Evolutionary conservation across 371 early-diverging fungal genomes (phyloP), one percentile per base, ranked within the genome.

Genomic region (Apophysomyces elegans): DNA sequence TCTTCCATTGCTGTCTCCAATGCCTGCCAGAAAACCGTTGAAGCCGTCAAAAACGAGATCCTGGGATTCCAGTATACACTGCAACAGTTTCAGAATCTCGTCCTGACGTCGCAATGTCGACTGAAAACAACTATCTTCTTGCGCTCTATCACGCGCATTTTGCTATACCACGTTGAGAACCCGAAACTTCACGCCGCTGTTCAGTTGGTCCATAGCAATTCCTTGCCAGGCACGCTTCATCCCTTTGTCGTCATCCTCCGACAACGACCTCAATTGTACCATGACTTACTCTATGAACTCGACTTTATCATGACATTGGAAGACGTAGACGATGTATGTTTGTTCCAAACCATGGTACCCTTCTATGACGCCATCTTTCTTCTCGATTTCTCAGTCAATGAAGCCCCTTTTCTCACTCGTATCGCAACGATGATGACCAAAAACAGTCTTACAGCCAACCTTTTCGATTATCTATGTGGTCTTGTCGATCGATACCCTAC

Each of bases 1-100:
- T 67, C 77, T 2, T 45, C 67, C 5, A 79, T 81, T 62, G 79
- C 77, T 7, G 64, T 68, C 0, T 81, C 82, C 3, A 74, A 75
- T 56, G 67, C 70, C 12, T 81, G 82, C 56, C 68, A 72, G n/a
- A 72, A 66, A 43, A 60, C 79, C 14, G 56, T 71, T 11, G 37
- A 46, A n/a, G 43, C 56, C 37, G 68, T 72, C 9, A 14, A 64
- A 50, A 8, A 37, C 16, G 44, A 63, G 1, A 62, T 43, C 8
- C 62, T 65, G 1, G 59, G 60, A 38, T 56, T 72, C 18, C 38
- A 45, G 5, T 16, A 62, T 12, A 59, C 73, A 0, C 38, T 81
- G 1, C 64, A 70, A 26, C 67, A 64, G 12, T 47, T 81, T 1
- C 77, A 77, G 59, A 76, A 72, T 35, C 59, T 79, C 5, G 56